These are phyloP conservation scores for Bromus sterilis DNA, from an alignment of 176 grass and related monocot species.

Conservation along the genomic window DNA sequence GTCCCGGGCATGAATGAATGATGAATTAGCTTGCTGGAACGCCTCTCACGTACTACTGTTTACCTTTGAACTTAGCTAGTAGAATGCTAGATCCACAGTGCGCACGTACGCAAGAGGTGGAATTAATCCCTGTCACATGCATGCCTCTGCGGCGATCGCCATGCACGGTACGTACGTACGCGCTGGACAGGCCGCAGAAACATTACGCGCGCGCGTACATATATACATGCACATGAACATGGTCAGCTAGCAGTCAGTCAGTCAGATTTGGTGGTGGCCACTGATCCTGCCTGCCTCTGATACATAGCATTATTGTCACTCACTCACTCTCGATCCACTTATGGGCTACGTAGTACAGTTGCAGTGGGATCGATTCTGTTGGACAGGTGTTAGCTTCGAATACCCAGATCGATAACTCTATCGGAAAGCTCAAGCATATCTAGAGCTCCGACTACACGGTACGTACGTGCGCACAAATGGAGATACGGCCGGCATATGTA, in stretches of 20 bases:
- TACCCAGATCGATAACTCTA: no score
- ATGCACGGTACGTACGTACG: slow-evolving; percentile 13
- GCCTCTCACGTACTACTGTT: not conserved
- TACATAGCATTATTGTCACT: not conserved
- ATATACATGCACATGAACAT: no score
- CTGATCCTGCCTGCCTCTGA: not conserved
- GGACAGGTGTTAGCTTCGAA: no score
- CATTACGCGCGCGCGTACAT: slow-evolving; percentile 23
- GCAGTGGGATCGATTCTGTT: no score
- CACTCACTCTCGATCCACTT: not conserved
- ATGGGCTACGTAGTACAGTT: not conserved
- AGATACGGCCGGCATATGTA: no score
- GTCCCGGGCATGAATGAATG: not conserved
- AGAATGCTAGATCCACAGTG: not conserved
- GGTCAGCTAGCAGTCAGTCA: slow-evolving; percentile 25
- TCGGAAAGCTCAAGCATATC: no score
- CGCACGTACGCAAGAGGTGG: not conserved
- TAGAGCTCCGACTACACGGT: no score
- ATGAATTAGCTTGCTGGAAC: not conserved
- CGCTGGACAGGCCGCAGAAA: not conserved
- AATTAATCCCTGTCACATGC: slow-evolving; percentile 29
- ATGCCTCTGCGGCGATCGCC: not conserved
- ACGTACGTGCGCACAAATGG: no score
- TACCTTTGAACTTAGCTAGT: not conserved
- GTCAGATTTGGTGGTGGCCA: slow-evolving; percentile 12